A percentile compares a stretch with the other conserved stretches of the same genome.
Evolutionary conservation across 164 flowering plant species (phyloP).

Genomic region (Taxillus chinensis): DNA sequence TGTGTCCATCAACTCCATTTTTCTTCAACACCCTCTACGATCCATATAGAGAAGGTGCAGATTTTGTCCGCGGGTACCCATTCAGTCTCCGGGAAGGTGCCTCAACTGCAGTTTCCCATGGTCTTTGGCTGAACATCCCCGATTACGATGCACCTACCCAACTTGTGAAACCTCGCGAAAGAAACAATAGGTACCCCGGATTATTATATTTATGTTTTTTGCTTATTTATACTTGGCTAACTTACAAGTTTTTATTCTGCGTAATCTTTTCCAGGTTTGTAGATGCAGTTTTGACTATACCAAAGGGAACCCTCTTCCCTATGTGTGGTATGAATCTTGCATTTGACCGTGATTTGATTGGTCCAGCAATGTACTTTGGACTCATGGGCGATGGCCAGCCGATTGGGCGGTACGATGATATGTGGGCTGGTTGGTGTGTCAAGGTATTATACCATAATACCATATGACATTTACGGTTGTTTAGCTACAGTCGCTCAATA

Average conservation of each 20-base stretch:
- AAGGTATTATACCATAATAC: slow-evolving; percentile 32
- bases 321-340: slow-evolving; percentile 80
- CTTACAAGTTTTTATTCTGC: background rate
- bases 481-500: too few relatives aligned
- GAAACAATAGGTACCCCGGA: slow-evolving; percentile 49
- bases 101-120: slow-evolving; percentile 76
- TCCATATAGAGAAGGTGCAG: slow-evolving; percentile 71
- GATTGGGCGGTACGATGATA: slow-evolving; percentile 77
- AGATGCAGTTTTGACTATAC: slow-evolving; percentile 70
- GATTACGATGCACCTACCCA: slow-evolving; percentile 89
- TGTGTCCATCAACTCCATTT: slow-evolving; percentile 63
- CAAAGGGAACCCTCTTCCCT: slow-evolving; percentile 76
- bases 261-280: slow-evolving; percentile 36
- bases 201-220: background rate
- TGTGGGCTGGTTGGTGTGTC: slow-evolving; percentile 88
- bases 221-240: background rate
- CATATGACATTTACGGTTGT: background rate
- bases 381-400: slow-evolving; percentile 91
- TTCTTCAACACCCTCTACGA: slow-evolving; percentile 87
- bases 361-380: slow-evolving; percentile 83
- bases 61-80: slow-evolving; percentile 84
- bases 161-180: slow-evolving; percentile 72
- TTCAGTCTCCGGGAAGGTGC: slow-evolving; percentile 79
- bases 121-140: slow-evolving; percentile 79
- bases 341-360: slow-evolving; percentile 68